Conservation (phyloP, 306 rosid genomes). For the Prinsepia uniflora region DNA sequence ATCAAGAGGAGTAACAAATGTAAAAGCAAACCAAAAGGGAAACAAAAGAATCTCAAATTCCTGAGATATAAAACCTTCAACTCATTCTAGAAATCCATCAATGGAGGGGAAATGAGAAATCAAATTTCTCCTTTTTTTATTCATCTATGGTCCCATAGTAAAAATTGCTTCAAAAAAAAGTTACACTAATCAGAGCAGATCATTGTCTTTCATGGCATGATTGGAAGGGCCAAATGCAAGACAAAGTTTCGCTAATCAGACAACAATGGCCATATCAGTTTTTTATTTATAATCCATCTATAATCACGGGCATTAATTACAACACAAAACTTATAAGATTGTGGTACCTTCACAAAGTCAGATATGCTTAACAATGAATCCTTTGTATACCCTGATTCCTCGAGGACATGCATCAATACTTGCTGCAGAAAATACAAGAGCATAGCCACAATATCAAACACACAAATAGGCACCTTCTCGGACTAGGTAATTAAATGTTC, state of each 20-base stretch:
- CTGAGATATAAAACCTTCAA: slow-evolving; percentile 3
- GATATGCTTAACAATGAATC: slow-evolving; percentile 50
- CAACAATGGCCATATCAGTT: not conserved
- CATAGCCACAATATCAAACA: slow-evolving; percentile 2
- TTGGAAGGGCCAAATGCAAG: slow-evolving; percentile 1
- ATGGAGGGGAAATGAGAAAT: not conserved
- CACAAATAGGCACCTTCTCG: not conserved
- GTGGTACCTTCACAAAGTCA: slow-evolving; percentile 68
- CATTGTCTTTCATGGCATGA: not conserved
- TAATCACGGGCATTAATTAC: not conserved
- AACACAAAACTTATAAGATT: slow-evolving; percentile 15
- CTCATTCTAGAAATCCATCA: not conserved
- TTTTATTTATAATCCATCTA: not conserved
- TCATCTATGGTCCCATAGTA: not conserved
- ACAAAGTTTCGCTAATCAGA: not conserved
- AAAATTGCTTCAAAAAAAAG: not conserved
- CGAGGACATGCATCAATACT: slow-evolving; percentile 67
- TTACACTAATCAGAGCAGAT: not conserved
- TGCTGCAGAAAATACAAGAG: slow-evolving; percentile 34
- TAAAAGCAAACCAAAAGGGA: not conserved
- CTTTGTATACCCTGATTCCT: slow-evolving; percentile 69
- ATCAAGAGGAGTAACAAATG: not conserved
- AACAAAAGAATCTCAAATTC: not conserved
- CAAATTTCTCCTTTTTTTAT: not conserved
- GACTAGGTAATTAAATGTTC: not conserved